These are phyloP conservation scores for Rhodomyrtus psidioides DNA, from an alignment of 441 rosid genomes.

Conservation along the genomic window DNA sequence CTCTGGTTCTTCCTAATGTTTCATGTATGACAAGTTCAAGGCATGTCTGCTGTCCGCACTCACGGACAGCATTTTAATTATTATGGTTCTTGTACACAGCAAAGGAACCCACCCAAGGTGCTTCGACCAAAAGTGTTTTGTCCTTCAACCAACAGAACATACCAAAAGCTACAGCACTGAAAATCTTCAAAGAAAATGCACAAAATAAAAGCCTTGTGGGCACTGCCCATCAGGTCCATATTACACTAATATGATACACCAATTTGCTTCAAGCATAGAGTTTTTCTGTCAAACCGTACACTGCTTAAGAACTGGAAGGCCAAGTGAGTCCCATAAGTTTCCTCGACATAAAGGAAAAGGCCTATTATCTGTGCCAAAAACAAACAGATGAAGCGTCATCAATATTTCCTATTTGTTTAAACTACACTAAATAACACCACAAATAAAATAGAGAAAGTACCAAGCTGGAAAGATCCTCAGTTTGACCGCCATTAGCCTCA, in stretches of 20 bases:
- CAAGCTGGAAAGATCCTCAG: constrained; percentile 78
- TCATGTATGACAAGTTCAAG: not conserved
- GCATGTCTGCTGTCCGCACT: not conserved
- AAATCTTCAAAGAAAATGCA: not conserved
- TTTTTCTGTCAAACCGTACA: constrained; percentile 32
- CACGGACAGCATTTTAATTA: not conserved
- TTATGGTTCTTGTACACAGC: not conserved
- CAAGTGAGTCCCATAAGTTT: constrained; percentile 65
- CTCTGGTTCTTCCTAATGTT: not conserved
- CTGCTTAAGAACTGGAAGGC: constrained; percentile 93
- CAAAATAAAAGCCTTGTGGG: not conserved
- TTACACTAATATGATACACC: not conserved
- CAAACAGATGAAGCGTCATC: constrained; percentile 14
- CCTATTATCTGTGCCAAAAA: constrained; percentile 62
- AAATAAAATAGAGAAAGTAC: constrained; percentile 37
- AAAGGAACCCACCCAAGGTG: not conserved
- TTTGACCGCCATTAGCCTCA: constrained; percentile 31
- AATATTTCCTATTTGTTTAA: constrained; percentile 9
- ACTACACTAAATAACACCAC: not conserved
- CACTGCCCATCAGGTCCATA: not conserved
- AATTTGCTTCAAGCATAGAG: not conserved
- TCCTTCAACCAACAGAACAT: not conserved
- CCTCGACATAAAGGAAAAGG: constrained; percentile 80
- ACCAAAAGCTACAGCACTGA: not conserved
- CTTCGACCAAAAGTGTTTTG: not conserved